phyloP scores from a whole-genome alignment of 805 yeast genomes.

The Lipomyces spencermartinsiae region DNA sequence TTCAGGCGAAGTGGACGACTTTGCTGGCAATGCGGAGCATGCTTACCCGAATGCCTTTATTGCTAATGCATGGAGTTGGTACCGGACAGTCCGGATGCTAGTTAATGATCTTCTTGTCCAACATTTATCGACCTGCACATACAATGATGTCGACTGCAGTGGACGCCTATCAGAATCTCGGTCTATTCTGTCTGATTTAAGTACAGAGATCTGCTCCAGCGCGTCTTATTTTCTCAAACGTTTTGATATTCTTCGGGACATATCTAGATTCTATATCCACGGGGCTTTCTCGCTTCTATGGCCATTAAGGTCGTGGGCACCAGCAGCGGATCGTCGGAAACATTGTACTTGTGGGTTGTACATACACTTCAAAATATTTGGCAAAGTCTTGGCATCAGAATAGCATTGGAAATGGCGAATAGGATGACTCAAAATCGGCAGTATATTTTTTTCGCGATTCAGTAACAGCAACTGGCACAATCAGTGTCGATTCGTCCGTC shows the following conservation, averaged over 20 bases:
- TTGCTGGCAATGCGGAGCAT: background rate
- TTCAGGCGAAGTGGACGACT: background rate
- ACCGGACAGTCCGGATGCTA: background rate
- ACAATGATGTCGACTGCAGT: background rate
- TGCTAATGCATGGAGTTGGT: background rate
- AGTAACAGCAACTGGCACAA: too few relatives aligned
- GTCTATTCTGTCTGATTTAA: background rate
- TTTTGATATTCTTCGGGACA: background rate
- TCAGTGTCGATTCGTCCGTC: too few relatives aligned
- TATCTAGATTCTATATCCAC: background rate
- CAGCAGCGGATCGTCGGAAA: background rate
- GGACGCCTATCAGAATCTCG: background rate
- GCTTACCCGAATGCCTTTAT: background rate
- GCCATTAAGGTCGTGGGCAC: background rate
- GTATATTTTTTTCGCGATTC: too few relatives aligned
- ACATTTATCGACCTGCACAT: too few relatives aligned
- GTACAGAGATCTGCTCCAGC: background rate
- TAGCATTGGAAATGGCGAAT: background rate
- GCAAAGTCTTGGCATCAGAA: background rate
- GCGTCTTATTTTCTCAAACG: background rate
- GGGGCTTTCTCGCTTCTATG: background rate
- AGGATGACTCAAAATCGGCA: background rate
- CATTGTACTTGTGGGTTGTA: background rate
- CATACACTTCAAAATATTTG: background rate
- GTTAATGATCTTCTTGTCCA: background rate